These are phyloP conservation scores for Aspergillus cejpii DNA, from an alignment of 2,329 filamentous ascomycete genomes.

Conservation along the genomic window DNA sequence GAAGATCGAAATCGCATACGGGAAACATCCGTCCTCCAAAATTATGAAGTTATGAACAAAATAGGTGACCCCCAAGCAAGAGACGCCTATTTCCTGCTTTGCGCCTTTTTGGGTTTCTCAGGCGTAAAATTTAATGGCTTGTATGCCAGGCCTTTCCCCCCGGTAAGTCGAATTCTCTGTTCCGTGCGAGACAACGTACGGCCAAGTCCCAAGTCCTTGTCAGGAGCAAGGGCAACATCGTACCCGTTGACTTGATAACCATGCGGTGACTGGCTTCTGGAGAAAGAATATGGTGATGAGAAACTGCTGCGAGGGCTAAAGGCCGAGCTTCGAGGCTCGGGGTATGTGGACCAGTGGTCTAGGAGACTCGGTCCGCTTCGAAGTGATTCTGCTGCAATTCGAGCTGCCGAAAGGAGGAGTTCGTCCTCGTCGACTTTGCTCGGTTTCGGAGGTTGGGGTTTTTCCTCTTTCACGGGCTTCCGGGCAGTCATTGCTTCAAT, in stretches of 20 bases:
- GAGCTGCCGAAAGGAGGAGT: conserved; percentile 37
- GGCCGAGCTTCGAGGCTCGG: conserved; percentile 22
- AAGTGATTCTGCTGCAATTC: conserved; percentile 38
- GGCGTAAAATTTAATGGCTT: conserved; percentile 33
- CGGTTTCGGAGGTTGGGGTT: conserved; percentile 17
- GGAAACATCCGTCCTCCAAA: neutral
- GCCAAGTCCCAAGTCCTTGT: conserved; percentile 34
- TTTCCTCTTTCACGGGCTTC: conserved; percentile 18
- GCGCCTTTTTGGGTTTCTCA: conserved; percentile 10
- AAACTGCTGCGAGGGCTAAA: conserved; percentile 25
- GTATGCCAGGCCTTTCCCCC: conserved; percentile 40
- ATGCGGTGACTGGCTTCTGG: conserved; percentile 28
- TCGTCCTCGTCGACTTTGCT: conserved; percentile 38
- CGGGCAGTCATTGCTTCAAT: conserved; percentile 23
- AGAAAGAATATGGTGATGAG: conserved; percentile 20
- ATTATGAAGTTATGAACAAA: neutral
- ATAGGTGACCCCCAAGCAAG: neutral
- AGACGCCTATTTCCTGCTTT: conserved; percentile 9
- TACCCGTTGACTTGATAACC: conserved; percentile 32
- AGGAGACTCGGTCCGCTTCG: conserved; percentile 32
- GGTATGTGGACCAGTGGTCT: conserved; percentile 20
- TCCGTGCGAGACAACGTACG: conserved; percentile 40
- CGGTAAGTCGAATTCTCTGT: conserved; percentile 38
- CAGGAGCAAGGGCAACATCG: conserved; percentile 38
- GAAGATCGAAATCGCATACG: neutral